phyloP scores from a whole-genome alignment of 2,329 filamentous ascomycete species.

The Epichloe glyceriae region DNA sequence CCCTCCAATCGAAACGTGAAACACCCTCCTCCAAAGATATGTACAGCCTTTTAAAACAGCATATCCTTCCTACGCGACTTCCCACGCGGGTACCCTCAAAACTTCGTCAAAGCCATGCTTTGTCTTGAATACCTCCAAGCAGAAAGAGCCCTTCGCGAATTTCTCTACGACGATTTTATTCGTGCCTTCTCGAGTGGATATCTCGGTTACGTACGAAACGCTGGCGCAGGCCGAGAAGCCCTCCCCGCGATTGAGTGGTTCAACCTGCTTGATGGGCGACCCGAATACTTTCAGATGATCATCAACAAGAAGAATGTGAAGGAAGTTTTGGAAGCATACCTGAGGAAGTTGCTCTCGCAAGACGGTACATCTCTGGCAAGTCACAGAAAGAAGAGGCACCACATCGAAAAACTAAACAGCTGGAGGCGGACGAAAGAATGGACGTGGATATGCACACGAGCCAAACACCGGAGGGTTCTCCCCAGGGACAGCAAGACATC shows the following conservation, averaged over 20 bases:
- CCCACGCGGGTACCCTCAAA: conserved; percentile 24
- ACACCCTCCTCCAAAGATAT: neutral
- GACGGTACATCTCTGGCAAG: conserved; percentile 1
- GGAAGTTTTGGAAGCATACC: conserved; percentile 21
- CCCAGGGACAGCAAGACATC: neutral
- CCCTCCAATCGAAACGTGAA: neutral
- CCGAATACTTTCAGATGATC: conserved; percentile 19
- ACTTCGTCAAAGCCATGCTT: conserved; percentile 33
- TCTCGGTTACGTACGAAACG: conserved; percentile 24
- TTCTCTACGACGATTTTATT: conserved; percentile 41
- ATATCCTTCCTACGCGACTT: conserved; percentile 32
- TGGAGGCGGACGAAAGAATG: neutral
- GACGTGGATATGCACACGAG: conserved; percentile 2
- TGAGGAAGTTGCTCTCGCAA: conserved; percentile 17
- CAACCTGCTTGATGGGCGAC: conserved; percentile 16
- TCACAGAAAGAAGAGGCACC: neutral
- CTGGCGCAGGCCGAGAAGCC: conserved; percentile 13
- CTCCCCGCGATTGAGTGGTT: conserved; percentile 31
- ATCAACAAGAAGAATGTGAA: conserved; percentile 24
- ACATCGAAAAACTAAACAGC: neutral
- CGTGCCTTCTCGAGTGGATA: conserved; percentile 29
- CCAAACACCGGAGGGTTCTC: neutral
- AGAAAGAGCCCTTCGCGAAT: conserved; percentile 24
- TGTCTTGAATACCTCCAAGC: conserved; percentile 27
- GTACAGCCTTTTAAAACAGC: conserved; percentile 25